Conservation (phyloP, 1,139 yeast species). For the Debaryomyces fabryi region DNA sequence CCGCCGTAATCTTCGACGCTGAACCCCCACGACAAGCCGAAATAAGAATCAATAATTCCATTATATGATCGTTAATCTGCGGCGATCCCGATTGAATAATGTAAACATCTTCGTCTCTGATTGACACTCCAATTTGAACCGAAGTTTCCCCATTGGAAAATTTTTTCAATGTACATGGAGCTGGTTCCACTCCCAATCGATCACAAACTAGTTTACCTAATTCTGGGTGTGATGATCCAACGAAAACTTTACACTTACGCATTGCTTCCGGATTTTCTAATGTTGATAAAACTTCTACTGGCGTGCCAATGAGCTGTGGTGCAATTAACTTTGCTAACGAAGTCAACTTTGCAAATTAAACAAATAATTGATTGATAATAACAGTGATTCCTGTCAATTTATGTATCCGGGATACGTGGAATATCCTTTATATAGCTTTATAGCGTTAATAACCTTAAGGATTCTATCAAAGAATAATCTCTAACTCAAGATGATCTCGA, state of each 20-base stretch:
- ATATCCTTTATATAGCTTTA: constrained; percentile 6
- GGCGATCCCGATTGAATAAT: constrained; percentile 93
- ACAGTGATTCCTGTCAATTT: constrained; percentile 1
- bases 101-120: constrained; percentile 95
- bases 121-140: constrained; percentile 91
- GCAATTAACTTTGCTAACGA: constrained; percentile 6
- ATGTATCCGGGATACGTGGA: neutral
- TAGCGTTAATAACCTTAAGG: neutral
- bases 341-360: constrained; percentile 10
- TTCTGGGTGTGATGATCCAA: constrained; percentile 95
- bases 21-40: constrained; percentile 98
- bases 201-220: constrained; percentile 89
- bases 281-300: constrained; percentile 8
- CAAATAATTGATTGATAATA: neutral
- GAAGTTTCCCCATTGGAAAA: constrained; percentile 98
- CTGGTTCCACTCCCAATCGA: constrained; percentile 91
- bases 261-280: constrained; percentile 33
- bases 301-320: constrained; percentile 5
- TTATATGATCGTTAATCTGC: constrained; percentile 88
- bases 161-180: constrained; percentile 86
- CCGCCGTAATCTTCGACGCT: constrained; percentile 95
- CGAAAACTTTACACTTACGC: constrained; percentile 97
- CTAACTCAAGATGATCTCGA: neutral
- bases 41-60: constrained; percentile 91
- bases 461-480: constrained; percentile 8